These are phyloP conservation scores for Neurospora discreta DNA, from an alignment of 495 filamentous ascomycete genomes.

Conservation along the genomic window DNA sequence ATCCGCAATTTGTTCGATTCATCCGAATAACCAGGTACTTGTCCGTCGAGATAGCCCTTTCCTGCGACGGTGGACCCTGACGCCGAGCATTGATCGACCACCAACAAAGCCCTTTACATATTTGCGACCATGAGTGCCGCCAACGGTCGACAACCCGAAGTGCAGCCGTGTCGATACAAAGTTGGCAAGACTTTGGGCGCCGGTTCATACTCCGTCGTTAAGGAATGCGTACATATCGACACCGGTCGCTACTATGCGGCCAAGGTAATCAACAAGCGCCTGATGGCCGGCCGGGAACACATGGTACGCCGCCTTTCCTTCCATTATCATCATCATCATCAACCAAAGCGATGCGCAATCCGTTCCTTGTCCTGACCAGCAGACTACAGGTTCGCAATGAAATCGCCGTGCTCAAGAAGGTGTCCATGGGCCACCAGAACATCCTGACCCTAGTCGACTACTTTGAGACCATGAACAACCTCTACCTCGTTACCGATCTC, in stretches of 20 bases:
- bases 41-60: not conserved
- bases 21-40: not conserved
- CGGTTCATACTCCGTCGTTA: conserved; percentile 97
- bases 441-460: conserved; percentile 97
- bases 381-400: conserved; percentile 77
- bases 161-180: conserved; percentile 71
- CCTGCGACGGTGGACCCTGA: not conserved
- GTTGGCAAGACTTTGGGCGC: conserved; percentile 95
- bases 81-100: not conserved
- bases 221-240: conserved; percentile 98
- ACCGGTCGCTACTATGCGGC: conserved; percentile 97
- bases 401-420: conserved; percentile 90
- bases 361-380: not conserved
- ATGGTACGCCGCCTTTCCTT: conserved; percentile 51
- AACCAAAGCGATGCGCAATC: not conserved
- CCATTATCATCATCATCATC: no score
- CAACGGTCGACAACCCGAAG: conserved; percentile 26
- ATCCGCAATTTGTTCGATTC: not conserved
- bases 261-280: conserved; percentile 96
- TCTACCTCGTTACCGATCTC: conserved; percentile 95
- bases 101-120: not conserved
- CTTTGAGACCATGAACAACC: conserved; percentile 98
- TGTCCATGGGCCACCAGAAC: conserved; percentile 97
- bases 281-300: conserved; percentile 96
- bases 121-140: conserved; percentile 22